phyloP scores from a whole-genome alignment of 139 green algal species.

The Micractinium conductrix region DNA sequence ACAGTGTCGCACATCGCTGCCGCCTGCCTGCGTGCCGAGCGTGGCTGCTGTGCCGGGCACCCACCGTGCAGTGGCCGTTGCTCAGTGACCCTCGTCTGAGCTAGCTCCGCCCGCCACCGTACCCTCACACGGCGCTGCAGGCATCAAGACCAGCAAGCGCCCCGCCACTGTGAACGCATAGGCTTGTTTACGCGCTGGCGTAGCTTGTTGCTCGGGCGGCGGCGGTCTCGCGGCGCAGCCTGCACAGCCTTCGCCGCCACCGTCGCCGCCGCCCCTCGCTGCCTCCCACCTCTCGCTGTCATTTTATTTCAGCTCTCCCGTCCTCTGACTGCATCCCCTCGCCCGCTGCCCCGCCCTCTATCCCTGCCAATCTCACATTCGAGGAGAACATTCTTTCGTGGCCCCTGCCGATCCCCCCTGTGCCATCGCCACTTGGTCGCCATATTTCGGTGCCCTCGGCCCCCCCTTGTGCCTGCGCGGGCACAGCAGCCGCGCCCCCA shows the following conservation, averaged over 20 bases:
- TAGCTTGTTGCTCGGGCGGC: too few relatives aligned
- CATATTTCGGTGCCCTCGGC: neutral
- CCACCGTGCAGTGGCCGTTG: too few relatives aligned
- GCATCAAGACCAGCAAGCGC: constrained; percentile 74
- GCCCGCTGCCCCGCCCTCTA: neutral
- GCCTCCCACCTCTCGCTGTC: neutral
- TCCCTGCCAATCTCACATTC: neutral
- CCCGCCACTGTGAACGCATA: constrained; percentile 30
- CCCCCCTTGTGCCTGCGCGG: neutral
- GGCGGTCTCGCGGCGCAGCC: too few relatives aligned
- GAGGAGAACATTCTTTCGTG: constrained; percentile 24
- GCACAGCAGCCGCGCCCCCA: neutral
- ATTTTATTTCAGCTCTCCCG: constrained; percentile 1
- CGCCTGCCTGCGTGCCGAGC: too few relatives aligned
- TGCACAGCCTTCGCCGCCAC: too few relatives aligned
- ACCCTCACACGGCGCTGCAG: too few relatives aligned
- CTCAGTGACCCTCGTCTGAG: too few relatives aligned
- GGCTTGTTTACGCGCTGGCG: neutral
- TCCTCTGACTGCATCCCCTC: neutral
- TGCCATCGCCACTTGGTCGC: neutral
- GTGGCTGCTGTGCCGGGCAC: too few relatives aligned
- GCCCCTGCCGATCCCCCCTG: neutral
- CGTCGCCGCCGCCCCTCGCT: too few relatives aligned
- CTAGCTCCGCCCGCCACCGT: too few relatives aligned
- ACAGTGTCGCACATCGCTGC: too few relatives aligned